phyloP scores from a whole-genome alignment of 139 green algal genomes.

The Tetradesmus lagerheimii region DNA sequence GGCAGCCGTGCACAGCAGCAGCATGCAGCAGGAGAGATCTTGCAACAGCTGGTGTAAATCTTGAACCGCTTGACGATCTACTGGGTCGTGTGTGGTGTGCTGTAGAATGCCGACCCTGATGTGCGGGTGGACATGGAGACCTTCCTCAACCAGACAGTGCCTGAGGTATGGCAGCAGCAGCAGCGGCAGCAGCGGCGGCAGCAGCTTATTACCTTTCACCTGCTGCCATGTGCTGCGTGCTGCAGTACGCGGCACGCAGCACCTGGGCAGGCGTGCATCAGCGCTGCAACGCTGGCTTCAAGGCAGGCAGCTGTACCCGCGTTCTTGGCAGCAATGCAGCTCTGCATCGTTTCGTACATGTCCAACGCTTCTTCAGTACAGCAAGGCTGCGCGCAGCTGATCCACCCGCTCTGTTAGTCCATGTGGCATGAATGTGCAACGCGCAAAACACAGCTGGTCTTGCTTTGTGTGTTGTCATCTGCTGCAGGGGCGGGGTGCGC shows the following conservation, averaged over 20 bases:
- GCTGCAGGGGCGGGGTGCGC: conserved; percentile 58
- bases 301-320: no score
- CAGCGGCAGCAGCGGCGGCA: no score
- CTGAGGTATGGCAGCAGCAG: conserved; percentile 59
- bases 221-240: background rate
- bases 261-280: background rate
- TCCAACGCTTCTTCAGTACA: background rate
- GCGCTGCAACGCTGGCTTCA: background rate
- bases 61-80: no score
- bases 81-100: background rate
- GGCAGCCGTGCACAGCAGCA: background rate
- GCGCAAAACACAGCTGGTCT: no score
- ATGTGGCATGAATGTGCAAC: no score
- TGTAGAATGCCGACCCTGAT: conserved; percentile 75
- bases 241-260: no score
- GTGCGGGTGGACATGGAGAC: conserved; percentile 80
- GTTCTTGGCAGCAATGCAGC: background rate
- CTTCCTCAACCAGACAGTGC: conserved; percentile 71
- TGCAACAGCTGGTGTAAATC: no score
- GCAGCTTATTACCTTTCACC: background rate
- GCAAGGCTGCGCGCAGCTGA: no score
- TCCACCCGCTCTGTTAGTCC: no score
- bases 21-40: background rate
- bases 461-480: no score
- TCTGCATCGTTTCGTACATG: background rate